Percentiles rank a stretch among this genome's conserved stretches.
Evolutionary conservation across 768 basidiomycete species (phyloP).

Genomic region (Mycena metata): DNA sequence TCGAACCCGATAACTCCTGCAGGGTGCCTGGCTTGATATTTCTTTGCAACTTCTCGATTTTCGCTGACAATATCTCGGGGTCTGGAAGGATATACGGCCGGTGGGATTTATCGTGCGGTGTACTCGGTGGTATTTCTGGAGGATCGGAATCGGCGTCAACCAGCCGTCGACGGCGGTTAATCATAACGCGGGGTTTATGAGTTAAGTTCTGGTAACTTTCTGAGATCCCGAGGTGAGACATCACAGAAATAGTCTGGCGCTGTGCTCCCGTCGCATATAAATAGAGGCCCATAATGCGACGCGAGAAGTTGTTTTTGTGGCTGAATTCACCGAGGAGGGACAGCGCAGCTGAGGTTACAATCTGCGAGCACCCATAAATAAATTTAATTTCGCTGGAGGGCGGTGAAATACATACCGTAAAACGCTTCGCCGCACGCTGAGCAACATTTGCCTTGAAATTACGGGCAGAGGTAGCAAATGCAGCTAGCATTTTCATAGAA

Average conservation of each 20-base stretch:
- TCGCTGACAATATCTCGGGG: background rate
- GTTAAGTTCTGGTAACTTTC: conserved; percentile 47
- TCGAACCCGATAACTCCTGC: background rate
- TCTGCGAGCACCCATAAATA: conserved; percentile 32
- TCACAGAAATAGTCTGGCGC: conserved; percentile 47
- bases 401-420: background rate
- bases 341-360: conserved; percentile 39
- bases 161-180: background rate
- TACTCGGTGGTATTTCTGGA: no score
- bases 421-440: conserved; percentile 1
- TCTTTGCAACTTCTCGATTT: background rate
- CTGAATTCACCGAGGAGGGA: conserved; percentile 47
- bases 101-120: no score
- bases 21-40: background rate
- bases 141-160: no score
- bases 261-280: conserved; percentile 50
- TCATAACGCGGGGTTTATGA: conserved; percentile 26
- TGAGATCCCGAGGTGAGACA: conserved; percentile 46
- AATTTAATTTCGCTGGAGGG: no score
- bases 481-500: conserved; percentile 29
- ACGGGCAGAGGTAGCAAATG: conserved; percentile 41
- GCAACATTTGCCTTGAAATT: background rate
- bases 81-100: background rate
- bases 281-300: conserved; percentile 46
- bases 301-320: conserved; percentile 47